Base-by-base conservation (phyloP, 352 stramenopile species). In the Pythium insidiosum region DNA sequence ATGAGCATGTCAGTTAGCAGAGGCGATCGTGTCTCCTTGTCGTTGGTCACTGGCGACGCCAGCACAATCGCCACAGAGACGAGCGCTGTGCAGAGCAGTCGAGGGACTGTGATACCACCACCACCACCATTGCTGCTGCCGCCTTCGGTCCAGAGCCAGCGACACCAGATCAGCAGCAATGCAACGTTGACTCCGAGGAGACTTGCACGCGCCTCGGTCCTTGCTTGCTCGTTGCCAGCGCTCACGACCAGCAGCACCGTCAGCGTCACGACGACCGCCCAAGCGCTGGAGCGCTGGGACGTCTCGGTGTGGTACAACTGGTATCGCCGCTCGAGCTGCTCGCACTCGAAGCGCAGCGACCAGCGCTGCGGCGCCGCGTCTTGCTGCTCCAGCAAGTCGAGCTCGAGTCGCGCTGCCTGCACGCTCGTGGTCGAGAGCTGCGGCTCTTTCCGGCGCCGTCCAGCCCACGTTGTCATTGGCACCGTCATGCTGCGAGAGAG, bases 251-350 rank as follows among this genome's bases (percentile, higher is more conserved):
- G 34, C n/a, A 79, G 56, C 19, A 48, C 62, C 0, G 37, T 23
- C 5, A 86, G 28, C 7, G 68, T 77, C 11, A 47, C 42, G 0
- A 40, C 38, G 29, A 57, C 73, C 6, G 61, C 66, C 45, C 60
- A 51, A 28, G 52, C 55, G 11, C 66, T 77, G 25, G 61, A 58
- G 11, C 43, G 22, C 3, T 81, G 30, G 11, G 64, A 70, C 13
- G 60, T 52, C 9, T 84, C 70, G 47, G 84, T 64, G 26, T 86
- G 66, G 36, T 80, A 82, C 33, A 64, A 46, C 49, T 84, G 68
- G 50, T 83, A 86, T 19, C 66, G 64, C 40, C 45, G 39, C 38
- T 86, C 70, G 54, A 83, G 67, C 21, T 47, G 42, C 6, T 50
- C 31, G 38, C 68, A 58, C 20, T 53, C 54, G 34, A 86, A 86